Percentiles rank a stretch among this genome's conserved stretches.
phyloP scores from a whole-genome alignment of 75 land plant species.

The Pinus albicaulis region DNA sequence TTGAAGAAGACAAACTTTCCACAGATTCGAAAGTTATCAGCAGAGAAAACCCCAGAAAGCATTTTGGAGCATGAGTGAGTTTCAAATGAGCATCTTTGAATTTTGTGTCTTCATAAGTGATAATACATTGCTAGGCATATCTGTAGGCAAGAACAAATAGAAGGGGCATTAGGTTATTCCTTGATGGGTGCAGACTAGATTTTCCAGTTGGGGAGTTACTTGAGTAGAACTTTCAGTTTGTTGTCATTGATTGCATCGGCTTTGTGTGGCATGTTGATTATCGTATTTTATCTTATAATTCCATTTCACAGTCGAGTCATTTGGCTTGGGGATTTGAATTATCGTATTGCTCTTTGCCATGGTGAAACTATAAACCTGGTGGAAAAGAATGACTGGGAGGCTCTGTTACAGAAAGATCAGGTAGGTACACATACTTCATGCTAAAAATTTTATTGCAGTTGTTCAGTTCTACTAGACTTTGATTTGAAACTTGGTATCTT shows the following conservation, averaged over 20 bases:
- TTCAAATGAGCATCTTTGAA: not conserved
- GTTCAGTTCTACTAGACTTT: not conserved
- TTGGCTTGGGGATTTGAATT: constrained; percentile 63
- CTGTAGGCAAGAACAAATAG: not conserved
- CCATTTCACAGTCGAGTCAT: constrained; percentile 38
- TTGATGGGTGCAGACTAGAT: not conserved
- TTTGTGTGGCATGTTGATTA: not conserved
- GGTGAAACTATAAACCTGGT: constrained; percentile 12
- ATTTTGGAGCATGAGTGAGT: constrained; percentile 58
- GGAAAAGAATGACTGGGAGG: constrained; percentile 29
- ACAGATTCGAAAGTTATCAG: constrained; percentile 5
- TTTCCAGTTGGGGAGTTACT: not conserved
- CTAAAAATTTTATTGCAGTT: not conserved
- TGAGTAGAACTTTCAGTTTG: not conserved
- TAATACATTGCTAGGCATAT: not conserved
- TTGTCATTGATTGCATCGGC: not conserved
- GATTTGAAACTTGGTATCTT: not conserved
- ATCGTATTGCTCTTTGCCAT: constrained; percentile 37
- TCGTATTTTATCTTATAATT: not conserved
- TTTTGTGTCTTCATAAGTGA: not conserved
- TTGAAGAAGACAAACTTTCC: constrained; percentile 46
- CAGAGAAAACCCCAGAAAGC: constrained; percentile 28
- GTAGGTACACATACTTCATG: constrained; percentile 8
- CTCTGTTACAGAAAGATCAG: constrained; percentile 39
- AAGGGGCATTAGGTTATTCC: not conserved